Evolutionary conservation across 139 green algal genomes (phyloP).

Genomic region (Picochlorum sp.): DNA sequence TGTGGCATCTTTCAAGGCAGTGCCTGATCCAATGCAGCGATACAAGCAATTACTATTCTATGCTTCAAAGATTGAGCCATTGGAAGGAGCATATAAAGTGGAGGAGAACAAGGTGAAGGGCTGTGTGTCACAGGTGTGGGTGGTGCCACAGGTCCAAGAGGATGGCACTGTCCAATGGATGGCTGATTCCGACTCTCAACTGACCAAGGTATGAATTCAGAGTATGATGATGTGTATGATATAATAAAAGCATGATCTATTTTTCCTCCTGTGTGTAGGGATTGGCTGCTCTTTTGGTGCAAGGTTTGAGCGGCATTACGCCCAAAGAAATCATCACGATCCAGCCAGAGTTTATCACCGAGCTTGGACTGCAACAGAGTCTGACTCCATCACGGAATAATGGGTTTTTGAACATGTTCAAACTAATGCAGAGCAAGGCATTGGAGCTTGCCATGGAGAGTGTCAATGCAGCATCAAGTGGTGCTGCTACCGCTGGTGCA

Average conservation of each 20-base stretch:
- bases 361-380: slow-evolving; percentile 87
- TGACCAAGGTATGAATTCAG: slow-evolving; percentile 67
- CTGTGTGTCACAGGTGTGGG: slow-evolving; percentile 93
- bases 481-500: background rate
- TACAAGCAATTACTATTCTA: slow-evolving; percentile 99
- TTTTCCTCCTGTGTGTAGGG: slow-evolving; percentile 11
- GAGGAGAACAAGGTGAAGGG: slow-evolving; percentile 91
- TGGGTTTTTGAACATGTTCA: slow-evolving; percentile 96
- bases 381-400: slow-evolving; percentile 96
- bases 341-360: slow-evolving; percentile 74
- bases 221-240: no score
- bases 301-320: slow-evolving; percentile 76
- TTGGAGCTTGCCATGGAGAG: slow-evolving; percentile 38
- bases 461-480: background rate
- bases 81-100: slow-evolving; percentile 56
- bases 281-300: slow-evolving; percentile 81
- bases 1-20: slow-evolving; percentile 25
- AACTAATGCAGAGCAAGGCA: slow-evolving; percentile 79
- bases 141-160: slow-evolving; percentile 55
- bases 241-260: no score
- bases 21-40: slow-evolving; percentile 34
- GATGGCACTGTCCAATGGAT: slow-evolving; percentile 79
- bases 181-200: slow-evolving; percentile 91
- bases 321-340: slow-evolving; percentile 54
- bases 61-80: slow-evolving; percentile 77